phyloP scores from a whole-genome alignment of 108 stramenopile genomes.

The Discostella stelligeroides region DNA sequence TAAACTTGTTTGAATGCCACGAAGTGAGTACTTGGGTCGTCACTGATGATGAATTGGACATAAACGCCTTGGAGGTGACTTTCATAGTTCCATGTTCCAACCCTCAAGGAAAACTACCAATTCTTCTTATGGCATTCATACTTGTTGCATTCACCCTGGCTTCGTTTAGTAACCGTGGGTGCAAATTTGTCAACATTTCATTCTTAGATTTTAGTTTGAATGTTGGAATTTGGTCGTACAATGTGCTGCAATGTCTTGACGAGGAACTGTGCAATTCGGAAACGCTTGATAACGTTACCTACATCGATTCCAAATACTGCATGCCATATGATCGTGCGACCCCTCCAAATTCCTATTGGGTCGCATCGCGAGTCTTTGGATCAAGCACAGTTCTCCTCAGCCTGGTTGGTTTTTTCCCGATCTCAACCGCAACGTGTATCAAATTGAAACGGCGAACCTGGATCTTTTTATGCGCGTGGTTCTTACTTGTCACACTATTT shows the following conservation, averaged over 20 bases:
- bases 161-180: slow-evolving; percentile 2
- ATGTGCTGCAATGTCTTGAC: neutral
- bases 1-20: slow-evolving; percentile 26
- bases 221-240: slow-evolving; percentile 11
- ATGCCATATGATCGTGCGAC: slow-evolving; percentile 13
- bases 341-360: slow-evolving; percentile 19
- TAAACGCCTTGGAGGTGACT: neutral
- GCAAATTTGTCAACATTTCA: neutral
- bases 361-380: slow-evolving; percentile 18
- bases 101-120: slow-evolving; percentile 2
- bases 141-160: neutral
- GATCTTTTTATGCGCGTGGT: slow-evolving; percentile 6
- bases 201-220: neutral
- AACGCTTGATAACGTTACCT: slow-evolving; percentile 5
- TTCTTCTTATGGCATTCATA: neutral
- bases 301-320: slow-evolving; percentile 21
- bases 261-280: slow-evolving; percentile 8
- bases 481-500: slow-evolving; percentile 26
- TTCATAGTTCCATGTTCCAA: slow-evolving; percentile 5
- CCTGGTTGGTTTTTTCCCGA: slow-evolving; percentile 22
- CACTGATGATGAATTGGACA: neutral
- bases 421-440: slow-evolving; percentile 40
- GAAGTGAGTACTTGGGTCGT: slow-evolving; percentile 1
- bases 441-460: slow-evolving; percentile 36
- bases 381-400: slow-evolving; percentile 16